Conservation (phyloP, 345 rosid genomes). For the Gossypium raimondii region DNA sequence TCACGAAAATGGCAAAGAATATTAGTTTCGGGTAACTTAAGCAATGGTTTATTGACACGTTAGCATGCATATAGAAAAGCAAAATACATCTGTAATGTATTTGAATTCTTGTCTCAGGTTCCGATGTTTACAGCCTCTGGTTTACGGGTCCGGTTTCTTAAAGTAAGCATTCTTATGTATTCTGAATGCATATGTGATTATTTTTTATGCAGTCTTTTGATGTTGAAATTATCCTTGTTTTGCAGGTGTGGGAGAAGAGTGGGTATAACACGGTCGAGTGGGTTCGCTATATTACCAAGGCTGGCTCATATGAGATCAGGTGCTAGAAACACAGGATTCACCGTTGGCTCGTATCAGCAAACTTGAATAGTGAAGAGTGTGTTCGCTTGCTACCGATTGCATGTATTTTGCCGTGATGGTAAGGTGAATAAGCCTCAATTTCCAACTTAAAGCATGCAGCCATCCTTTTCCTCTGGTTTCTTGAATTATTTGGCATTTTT, state of each 20-base stretch:
- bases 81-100: neutral
- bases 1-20: too few relatives aligned
- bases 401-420: neutral
- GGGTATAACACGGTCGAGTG: conserved; percentile 98
- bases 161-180: conserved; percentile 43
- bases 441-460: conserved; percentile 6
- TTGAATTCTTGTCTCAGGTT: conserved; percentile 42
- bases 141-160: conserved; percentile 91
- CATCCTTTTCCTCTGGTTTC: conserved; percentile 1
- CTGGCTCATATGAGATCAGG: conserved; percentile 97
- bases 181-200: neutral
- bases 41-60: neutral
- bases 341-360: neutral
- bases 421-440: conserved; percentile 19
- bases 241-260: conserved; percentile 99
- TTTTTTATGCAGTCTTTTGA: neutral
- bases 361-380: conserved; percentile 1
- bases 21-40: too few relatives aligned
- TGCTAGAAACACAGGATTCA: conserved; percentile 44
- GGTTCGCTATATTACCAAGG: conserved; percentile 96
- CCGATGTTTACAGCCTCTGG: conserved; percentile 99
- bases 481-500: conserved; percentile 14
- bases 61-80: neutral
- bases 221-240: conserved; percentile 14
- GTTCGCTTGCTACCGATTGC: conserved; percentile 7